Evolutionary conservation across 164 flowering plant species (phyloP), one percentile per base, ranked within the genome.

Genomic region (Piper betle): DNA sequence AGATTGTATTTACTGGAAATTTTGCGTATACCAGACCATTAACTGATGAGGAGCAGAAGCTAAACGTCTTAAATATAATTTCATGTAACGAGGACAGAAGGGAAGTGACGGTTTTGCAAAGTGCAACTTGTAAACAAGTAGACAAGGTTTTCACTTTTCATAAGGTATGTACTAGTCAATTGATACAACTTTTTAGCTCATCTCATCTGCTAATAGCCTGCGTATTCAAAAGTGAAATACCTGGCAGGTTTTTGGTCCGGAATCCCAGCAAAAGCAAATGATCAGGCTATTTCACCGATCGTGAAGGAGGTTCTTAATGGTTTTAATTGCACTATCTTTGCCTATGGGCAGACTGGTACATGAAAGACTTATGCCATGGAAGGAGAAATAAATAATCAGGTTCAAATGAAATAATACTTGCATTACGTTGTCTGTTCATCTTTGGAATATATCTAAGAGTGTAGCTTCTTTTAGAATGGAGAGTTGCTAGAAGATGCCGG

Each of bases 281-380:
- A 85, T 48, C 92, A 90, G 72, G 95, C 95, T 7, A 69, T 90
- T 52, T 64, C 76, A 37, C 90, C 95, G 0, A 81, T 87, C 61
- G 95, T 90, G n/a, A 72, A 76, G 68, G 91, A 91, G 75, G 91
- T 87, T 56, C 82, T 86, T 17, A 93, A 84, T 19, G 95, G 97
- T 11, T 87, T 81, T 72, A 87, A 86, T 65, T 87, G 93, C 75
- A 86, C 93, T 18, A 80, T 87, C 52, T 91, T 87, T 75, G 97
- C 96, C 2, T 84, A 87, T 68, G 96, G 96, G 38, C 97, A 87
- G 69, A 87, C 95, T 15, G 94, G 96, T 55, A 86, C 91, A 1
- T 1, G 33, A 25, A 25, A 25, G 33, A 25, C 33, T 25, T 25
- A 25, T 25, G 2, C 33, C 33, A 1, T 94, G 96, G 9, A 89